Percentiles rank a stretch among this genome's conserved stretches.
phyloP scores from a whole-genome alignment of 805 yeast species.

The Kuraishia piskuri region DNA sequence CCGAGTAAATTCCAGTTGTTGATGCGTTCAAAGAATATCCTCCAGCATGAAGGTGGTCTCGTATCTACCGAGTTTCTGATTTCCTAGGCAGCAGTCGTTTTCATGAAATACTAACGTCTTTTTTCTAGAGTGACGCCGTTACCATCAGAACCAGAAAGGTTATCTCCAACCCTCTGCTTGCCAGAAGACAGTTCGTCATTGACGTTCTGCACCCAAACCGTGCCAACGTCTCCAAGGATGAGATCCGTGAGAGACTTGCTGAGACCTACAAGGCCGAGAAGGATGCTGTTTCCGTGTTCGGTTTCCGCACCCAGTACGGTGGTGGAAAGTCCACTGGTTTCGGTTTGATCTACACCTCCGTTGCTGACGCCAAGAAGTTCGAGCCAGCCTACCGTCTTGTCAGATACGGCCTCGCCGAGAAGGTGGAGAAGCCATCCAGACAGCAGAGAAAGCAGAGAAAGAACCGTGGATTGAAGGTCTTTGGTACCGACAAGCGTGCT shows the following conservation, averaged over 20 bases:
- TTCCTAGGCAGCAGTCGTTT: neutral
- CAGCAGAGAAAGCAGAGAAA: slow-evolving; percentile 99
- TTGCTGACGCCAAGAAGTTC: slow-evolving; percentile 95
- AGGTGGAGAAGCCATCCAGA: slow-evolving; percentile 97
- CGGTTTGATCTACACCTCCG: slow-evolving; percentile 97
- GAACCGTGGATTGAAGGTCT: slow-evolving; percentile 98
- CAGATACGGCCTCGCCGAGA: slow-evolving; percentile 95
- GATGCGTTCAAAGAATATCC: too few species aligned
- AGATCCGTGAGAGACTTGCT: slow-evolving; percentile 73
- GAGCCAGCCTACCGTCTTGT: slow-evolving; percentile 99
- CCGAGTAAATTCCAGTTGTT: too few species aligned
- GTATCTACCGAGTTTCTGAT: neutral
- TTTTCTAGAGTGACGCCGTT: slow-evolving; percentile 89
- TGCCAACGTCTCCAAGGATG: slow-evolving; percentile 98
- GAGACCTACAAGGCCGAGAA: slow-evolving; percentile 59
- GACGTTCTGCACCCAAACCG: slow-evolving; percentile 99
- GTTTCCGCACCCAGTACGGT: slow-evolving; percentile 99
- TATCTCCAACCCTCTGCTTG: slow-evolving; percentile 97
- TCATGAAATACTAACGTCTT: neutral
- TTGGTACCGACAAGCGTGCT: slow-evolving; percentile 94
- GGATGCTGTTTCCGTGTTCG: slow-evolving; percentile 84
- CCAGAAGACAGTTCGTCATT: slow-evolving; percentile 99
- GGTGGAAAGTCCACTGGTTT: slow-evolving; percentile 99
- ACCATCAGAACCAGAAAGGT: slow-evolving; percentile 99
- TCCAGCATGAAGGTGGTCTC: neutral